Percentiles rank a stretch among this genome's conserved stretches.
Evolutionary conservation across 805 yeast species (phyloP).

Genomic region (Hyphopichia homilentoma): DNA sequence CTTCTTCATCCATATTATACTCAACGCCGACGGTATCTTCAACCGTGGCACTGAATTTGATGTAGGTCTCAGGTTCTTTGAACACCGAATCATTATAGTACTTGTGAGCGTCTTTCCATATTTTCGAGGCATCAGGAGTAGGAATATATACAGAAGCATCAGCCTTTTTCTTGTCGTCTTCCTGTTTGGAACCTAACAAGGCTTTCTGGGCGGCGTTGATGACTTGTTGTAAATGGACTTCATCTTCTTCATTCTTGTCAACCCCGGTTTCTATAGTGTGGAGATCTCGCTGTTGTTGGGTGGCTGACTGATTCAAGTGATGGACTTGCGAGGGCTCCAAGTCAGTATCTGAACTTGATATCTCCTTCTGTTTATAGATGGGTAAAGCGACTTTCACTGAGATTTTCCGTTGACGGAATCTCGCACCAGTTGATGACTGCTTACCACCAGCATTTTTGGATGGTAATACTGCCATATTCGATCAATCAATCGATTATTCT

Average conservation of each 20-base stretch:
- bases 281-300: conserved; percentile 77
- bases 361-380: conserved; percentile 70
- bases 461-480: conserved; percentile 44
- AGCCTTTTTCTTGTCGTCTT: conserved; percentile 17
- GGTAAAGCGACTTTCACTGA: conserved; percentile 85
- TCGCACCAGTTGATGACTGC: conserved; percentile 48
- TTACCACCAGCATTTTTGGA: conserved; percentile 26
- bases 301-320: conserved; percentile 32
- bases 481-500: no score
- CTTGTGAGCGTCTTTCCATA: conserved; percentile 73
- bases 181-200: conserved; percentile 40
- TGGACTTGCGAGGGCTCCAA: conserved; percentile 41
- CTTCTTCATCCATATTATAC: conserved; percentile 88
- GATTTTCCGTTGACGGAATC: conserved; percentile 93
- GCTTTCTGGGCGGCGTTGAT: conserved; percentile 75
- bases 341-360: conserved; percentile 68
- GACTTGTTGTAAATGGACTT: conserved; percentile 90
- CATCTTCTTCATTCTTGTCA: conserved; percentile 96
- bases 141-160: conserved; percentile 71
- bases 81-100: conserved; percentile 64
- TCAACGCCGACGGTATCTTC: conserved; percentile 87
- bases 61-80: conserved; percentile 71
- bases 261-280: conserved; percentile 96
- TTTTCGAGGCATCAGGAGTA: conserved; percentile 88
- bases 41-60: conserved; percentile 90